Conservation (phyloP, 345 rosid genomes). For the Anastatica hierochuntica region DNA sequence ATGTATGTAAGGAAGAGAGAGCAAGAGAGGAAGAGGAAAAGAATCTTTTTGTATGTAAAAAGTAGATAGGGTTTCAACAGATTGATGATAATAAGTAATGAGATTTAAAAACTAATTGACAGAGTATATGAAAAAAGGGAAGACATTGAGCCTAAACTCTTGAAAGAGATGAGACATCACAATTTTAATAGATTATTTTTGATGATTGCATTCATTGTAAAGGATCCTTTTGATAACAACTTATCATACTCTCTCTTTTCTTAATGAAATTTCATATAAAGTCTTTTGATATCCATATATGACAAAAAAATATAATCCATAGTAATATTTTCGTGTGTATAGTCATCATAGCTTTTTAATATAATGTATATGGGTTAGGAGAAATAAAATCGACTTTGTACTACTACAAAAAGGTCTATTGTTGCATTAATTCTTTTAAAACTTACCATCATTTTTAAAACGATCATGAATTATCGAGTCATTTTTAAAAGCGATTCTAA, state of each 20-base stretch:
- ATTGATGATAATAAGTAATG: slow-evolving; percentile 26
- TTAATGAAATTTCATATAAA: not conserved
- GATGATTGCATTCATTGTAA: slow-evolving; percentile 27
- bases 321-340: too few species aligned
- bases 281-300: slow-evolving; percentile 5
- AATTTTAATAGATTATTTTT: not conserved
- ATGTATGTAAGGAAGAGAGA: slow-evolving; percentile 14
- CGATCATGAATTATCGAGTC: too few species aligned
- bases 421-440: too few species aligned
- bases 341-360: too few species aligned
- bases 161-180: slow-evolving; percentile 27
- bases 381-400: too few species aligned
- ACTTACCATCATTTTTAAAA: too few species aligned
- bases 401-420: too few species aligned
- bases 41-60: slow-evolving; percentile 28
- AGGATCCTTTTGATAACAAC: slow-evolving; percentile 26
- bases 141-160: slow-evolving; percentile 10
- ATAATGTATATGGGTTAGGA: too few species aligned
- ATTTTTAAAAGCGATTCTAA: too few species aligned
- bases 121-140: slow-evolving; percentile 21
- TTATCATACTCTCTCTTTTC: slow-evolving; percentile 6
- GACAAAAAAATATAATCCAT: too few species aligned
- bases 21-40: not conserved
- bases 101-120: slow-evolving; percentile 22
- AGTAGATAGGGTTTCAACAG: slow-evolving; percentile 23